Conservation (phyloP, 805 yeast species). For the Brettanomyces sp. region DNA sequence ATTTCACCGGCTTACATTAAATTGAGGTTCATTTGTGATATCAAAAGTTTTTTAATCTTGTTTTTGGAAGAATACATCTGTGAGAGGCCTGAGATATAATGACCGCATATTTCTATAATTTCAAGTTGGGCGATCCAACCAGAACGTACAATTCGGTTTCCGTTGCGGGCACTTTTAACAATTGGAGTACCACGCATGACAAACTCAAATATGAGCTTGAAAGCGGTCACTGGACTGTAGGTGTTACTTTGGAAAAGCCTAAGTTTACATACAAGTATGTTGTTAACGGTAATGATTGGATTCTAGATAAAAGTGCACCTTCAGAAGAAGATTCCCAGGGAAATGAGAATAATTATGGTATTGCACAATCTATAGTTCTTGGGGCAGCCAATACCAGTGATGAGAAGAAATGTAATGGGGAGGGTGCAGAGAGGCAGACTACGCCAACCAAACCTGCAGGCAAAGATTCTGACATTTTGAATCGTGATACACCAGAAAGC, state of each 20-base stretch:
- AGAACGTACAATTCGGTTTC: slow-evolving; percentile 7
- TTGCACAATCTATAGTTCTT: slow-evolving; percentile 4
- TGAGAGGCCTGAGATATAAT: neutral
- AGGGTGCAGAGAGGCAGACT: neutral
- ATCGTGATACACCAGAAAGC: neutral
- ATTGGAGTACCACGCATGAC: slow-evolving; percentile 8
- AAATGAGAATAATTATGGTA: slow-evolving; percentile 17
- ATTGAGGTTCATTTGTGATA: too few relatives aligned
- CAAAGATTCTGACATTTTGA: neutral
- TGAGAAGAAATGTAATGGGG: neutral
- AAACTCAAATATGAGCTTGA: slow-evolving; percentile 4
- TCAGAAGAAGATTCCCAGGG: slow-evolving; percentile 18
- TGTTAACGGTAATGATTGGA: slow-evolving; percentile 18
- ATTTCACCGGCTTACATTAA: too few relatives aligned
- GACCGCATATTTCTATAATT: slow-evolving; percentile 1
- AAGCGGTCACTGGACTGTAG: slow-evolving; percentile 3
- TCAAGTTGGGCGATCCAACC: slow-evolving; percentile 6
- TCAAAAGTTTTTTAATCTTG: too few relatives aligned
- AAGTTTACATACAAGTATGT: slow-evolving; percentile 20
- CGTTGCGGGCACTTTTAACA: slow-evolving; percentile 14
- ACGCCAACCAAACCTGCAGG: neutral
- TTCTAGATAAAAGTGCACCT: slow-evolving; percentile 14
- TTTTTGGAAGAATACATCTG: too few relatives aligned
- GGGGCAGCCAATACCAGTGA: neutral
- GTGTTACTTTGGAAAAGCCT: neutral